Evolutionary conservation across 805 yeast genomes (phyloP), one percentile per base, ranked within the genome.

Genomic region (Hanseniaspora taiwanica): DNA sequence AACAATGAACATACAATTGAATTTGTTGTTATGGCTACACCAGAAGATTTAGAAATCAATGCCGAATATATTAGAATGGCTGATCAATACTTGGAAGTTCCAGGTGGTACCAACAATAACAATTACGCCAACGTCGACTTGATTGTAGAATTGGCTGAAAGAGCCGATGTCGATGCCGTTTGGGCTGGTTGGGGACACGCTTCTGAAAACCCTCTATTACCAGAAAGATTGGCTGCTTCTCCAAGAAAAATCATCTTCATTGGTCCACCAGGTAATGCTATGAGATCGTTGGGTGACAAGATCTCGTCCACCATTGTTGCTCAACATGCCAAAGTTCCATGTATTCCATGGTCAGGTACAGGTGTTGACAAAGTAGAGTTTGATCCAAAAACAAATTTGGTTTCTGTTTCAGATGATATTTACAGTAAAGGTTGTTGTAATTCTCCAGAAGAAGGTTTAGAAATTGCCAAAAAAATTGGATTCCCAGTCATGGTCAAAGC

Each of bases 161-260:
- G 96, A 67, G 81, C 94, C 35, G 76, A 84, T 49, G 96, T 83
- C 42, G 94, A 91, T 60, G 99, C 98, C 20, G 99, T 91, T 43
- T 91, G 99, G 99, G 99, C 99, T 27, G 99, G 99, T 54, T 91
- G 99, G 99, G 99, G 99, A 54, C 98, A 93, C 60, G 99, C 99
- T 21, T 84, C 96, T n/a, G 99, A 91, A 68, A 89, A 93, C 65
- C 99, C 99, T 21, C 61, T 68, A 36, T 74, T 91, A 49, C 99
- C 99, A 21, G 98, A 91, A 63, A 76, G 73, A 62, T 71, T 91
- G 59, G 96, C 97, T 13, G 79, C 80, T n/a, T 85, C 96, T 16
- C 85, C 87, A 45, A 81, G 85, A 62, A 82, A 74, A 55, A 81
- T 93, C 53, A 71, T 91, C 42, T 91, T 91, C 56, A 91, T 91